Evolutionary conservation across 2,329 filamentous ascomycete species (phyloP).

Genomic region (Lomentospora prolificans): DNA sequence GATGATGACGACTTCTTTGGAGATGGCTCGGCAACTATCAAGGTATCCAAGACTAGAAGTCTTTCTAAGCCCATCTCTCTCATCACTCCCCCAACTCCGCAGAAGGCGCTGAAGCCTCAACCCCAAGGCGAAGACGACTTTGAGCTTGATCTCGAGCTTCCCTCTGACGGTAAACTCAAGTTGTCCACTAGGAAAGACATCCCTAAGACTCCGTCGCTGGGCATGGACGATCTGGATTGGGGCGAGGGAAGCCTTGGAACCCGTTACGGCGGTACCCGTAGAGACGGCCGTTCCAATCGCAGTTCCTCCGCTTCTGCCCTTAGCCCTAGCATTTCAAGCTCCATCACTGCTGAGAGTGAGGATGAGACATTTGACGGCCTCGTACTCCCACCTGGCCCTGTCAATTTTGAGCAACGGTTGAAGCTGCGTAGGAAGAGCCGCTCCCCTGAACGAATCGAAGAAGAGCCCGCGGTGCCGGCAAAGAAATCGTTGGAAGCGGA

Average conservation of each 20-base stretch:
- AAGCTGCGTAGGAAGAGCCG: slow-evolving; percentile 57
- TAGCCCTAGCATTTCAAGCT: slow-evolving; percentile 88
- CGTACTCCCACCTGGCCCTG: slow-evolving; percentile 68
- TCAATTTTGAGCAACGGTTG: slow-evolving; percentile 74
- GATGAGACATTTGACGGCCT: slow-evolving; percentile 89
- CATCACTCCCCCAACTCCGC: slow-evolving; percentile 45
- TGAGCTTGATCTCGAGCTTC: slow-evolving; percentile 63
- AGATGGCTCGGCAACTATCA: slow-evolving; percentile 57
- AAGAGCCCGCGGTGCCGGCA: slow-evolving; percentile 23
- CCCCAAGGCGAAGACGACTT: slow-evolving; percentile 51
- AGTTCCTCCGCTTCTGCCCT: slow-evolving; percentile 83
- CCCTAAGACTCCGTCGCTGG: slow-evolving; percentile 50
- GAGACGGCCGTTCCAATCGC: slow-evolving; percentile 68
- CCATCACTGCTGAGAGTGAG: slow-evolving; percentile 83
- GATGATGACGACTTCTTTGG: slow-evolving; percentile 55
- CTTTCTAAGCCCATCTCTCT: slow-evolving; percentile 40
- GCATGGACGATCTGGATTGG: slow-evolving; percentile 79
- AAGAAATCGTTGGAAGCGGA: slow-evolving; percentile 24
- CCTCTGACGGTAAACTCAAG: slow-evolving; percentile 54
- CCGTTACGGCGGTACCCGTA: slow-evolving; percentile 74
- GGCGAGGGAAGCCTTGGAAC: slow-evolving; percentile 89
- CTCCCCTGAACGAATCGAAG: slow-evolving; percentile 40
- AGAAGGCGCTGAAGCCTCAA: slow-evolving; percentile 25
- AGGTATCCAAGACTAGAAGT: slow-evolving; percentile 50
- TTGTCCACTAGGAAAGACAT: slow-evolving; percentile 53